Base-by-base conservation (phyloP, 768 basidiomycete genomes). In the Trametes maxima region DNA sequence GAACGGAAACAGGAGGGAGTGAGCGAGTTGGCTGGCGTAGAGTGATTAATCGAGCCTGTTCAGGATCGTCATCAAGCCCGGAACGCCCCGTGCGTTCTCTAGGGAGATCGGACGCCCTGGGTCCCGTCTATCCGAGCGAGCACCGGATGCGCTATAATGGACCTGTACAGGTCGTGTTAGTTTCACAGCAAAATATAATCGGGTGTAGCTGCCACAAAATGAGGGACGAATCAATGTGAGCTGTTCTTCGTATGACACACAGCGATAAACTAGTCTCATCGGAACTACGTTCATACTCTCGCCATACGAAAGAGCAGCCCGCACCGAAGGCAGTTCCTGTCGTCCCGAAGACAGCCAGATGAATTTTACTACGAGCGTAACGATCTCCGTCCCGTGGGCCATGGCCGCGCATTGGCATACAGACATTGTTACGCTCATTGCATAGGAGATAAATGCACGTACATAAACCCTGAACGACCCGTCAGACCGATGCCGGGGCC, bases 11-110 rank as follows among this genome's bases (percentile, higher is more conserved):
- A 22, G 28, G 24, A 25, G 22, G 36, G 37, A 25, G 47, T 16
- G 24, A 21, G 19, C 2, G 43, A 25, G 45, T 24, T 45, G 17
- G 44, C 3, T 5, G 44, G 3, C n/a, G n/a, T 22, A 19, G 44
- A 45, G 44, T 19, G 24, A 5, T 64, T 56, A 68, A 48, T 67
- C 65, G 40, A 65, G 51, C 25, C 85, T 78, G 48, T 74, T 75
- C 51, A 86, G 24, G 69, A 91, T 82, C 40, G 87, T 90, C 90
- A 92, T 92, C 33, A 90, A 79, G 10, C 90, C 90, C 2, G 87
- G 86, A 6, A 92, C 79, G 63, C 82, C 80, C 65, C 76, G 80
- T 50, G 81, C 84, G 60, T 82, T 79, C 59, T 88, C 83, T 48
- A 90, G 70, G 1, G 83, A 83, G 24, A 90, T 82, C 1, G 88